Evolutionary conservation across 2,329 filamentous ascomycete species (phyloP).

Genomic region (Ophidiomyces ophidiicola): DNA sequence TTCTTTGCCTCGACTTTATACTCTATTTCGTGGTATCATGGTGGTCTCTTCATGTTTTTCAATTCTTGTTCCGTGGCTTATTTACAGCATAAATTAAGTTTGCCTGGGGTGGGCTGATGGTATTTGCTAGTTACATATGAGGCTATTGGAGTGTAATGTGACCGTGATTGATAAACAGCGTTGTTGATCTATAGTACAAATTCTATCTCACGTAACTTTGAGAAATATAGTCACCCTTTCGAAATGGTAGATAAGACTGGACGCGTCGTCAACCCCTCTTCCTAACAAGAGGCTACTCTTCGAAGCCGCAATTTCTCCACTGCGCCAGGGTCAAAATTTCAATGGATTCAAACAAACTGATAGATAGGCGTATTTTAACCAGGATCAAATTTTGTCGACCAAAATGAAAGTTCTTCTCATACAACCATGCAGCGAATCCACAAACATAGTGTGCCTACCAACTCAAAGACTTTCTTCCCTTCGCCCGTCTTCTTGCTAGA

Average conservation of each 20-base stretch:
- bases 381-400: too few relatives aligned
- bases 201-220: background rate
- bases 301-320: too few relatives aligned
- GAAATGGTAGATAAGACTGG: too few relatives aligned
- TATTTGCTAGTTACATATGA: conserved; percentile 5
- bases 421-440: too few relatives aligned
- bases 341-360: too few relatives aligned
- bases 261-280: too few relatives aligned
- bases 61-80: conserved; percentile 2
- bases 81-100: conserved; percentile 9
- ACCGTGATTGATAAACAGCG: conserved; percentile 6
- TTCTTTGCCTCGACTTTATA: background rate
- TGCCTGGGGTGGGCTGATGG: conserved; percentile 8
- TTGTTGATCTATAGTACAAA: conserved; percentile 5
- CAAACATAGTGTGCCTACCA: too few relatives aligned
- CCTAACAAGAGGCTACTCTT: too few relatives aligned
- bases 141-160: conserved; percentile 7
- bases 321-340: too few relatives aligned
- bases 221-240: background rate
- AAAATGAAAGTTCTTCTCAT: too few relatives aligned
- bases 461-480: conserved; percentile 42
- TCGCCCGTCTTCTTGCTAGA: conserved; percentile 42
- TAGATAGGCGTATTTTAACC: too few relatives aligned
- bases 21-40: background rate
- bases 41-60: background rate